A percentile compares a stretch with the other conserved stretches of the same genome.
Evolutionary conservation across 1,284 basidiomycete genomes (phyloP).

Genomic region (Cutaneotrichosporon mucoides): DNA sequence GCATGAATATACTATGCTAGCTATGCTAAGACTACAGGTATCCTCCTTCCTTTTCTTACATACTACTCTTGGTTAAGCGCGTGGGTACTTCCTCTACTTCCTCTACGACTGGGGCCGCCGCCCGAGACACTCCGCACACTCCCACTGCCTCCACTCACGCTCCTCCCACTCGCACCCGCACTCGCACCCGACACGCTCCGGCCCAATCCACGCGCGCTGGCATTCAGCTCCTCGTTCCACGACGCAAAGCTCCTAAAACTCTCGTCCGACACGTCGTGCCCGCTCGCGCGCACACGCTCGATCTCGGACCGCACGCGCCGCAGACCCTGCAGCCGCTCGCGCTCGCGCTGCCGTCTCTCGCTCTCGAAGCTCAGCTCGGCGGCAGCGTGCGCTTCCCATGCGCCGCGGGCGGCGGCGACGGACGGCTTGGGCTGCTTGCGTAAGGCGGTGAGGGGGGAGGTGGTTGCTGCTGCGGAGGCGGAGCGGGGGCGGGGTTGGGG

Average conservation of each 20-base stretch:
- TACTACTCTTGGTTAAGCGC: no score
- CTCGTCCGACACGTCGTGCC: background rate
- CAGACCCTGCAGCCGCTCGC: background rate
- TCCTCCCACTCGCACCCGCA: no score
- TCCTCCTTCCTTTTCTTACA: no score
- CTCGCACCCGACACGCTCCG: background rate
- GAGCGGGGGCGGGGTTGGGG: background rate
- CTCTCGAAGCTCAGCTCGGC: conserved; percentile 11
- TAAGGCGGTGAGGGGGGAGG: background rate
- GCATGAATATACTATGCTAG: no score
- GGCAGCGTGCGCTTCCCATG: conserved; percentile 5
- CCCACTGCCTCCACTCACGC: background rate
- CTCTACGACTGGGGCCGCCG: no score
- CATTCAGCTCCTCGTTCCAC: background rate
- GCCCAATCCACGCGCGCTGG: background rate
- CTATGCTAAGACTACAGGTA: no score
- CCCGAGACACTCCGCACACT: no score
- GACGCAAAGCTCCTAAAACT: conserved; percentile 1
- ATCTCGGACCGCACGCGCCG: conserved; percentile 8
- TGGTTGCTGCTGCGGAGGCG: no score
- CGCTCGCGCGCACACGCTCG: conserved; percentile 1
- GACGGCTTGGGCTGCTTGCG: no score
- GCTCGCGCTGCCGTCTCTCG: conserved; percentile 12
- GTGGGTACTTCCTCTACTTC: no score
- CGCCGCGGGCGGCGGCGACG: background rate